Base-by-base conservation (phyloP, 176 grass and related monocot genomes). In the Poa pratensis region DNA sequence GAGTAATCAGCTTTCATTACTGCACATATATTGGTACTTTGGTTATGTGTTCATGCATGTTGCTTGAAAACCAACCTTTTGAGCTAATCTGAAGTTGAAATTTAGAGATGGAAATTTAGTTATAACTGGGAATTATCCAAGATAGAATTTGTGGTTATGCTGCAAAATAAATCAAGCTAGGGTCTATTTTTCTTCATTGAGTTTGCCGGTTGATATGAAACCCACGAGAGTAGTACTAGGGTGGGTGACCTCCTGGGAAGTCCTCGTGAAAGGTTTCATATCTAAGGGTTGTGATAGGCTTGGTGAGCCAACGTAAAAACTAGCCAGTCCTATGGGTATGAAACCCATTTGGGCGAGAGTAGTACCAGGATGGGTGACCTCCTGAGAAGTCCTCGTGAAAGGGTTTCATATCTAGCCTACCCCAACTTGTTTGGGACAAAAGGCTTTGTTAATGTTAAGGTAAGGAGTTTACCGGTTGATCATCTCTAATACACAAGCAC, bases 111-210 rank as follows among this genome's bases (percentile, higher is more conserved):
- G 39, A 32, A 34, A 46, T 17, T 79, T 54, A 13, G 23, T 40
- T 32, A 64, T 78, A 35, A 20, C 37, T 60, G 42, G 32, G 48
- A 84, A 73, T 37, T 51, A 73, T 78, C 63, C 15, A 73, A 58
- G 35, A 66, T 45, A 45, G 15, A 74, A 17, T 79, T 17, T 79
- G 66, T 5, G 27, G 66, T 57, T 69, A 59, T 15, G 62, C 46
- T 73, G 16, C 24, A 85, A 80, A 75, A 59, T 76, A 66, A 39
- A 86, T 64, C 14, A 77, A 63, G 42, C 27, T 77, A 76, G 15
- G 24, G 17, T n/a, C n/a, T 39, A 76, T 75, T 73, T 40, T 53
- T 67, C 20, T 73, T 59, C 37, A 63, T 73, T 79, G 43, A 35
- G 23, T 82, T 82, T 76, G 42, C 50, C 68, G 72, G 7, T 22